Percentiles rank a stretch among this genome's conserved stretches.
These are phyloP conservation scores for Poa pratensis DNA, from an alignment of 176 grass and related monocot species.

Conservation along the genomic window DNA sequence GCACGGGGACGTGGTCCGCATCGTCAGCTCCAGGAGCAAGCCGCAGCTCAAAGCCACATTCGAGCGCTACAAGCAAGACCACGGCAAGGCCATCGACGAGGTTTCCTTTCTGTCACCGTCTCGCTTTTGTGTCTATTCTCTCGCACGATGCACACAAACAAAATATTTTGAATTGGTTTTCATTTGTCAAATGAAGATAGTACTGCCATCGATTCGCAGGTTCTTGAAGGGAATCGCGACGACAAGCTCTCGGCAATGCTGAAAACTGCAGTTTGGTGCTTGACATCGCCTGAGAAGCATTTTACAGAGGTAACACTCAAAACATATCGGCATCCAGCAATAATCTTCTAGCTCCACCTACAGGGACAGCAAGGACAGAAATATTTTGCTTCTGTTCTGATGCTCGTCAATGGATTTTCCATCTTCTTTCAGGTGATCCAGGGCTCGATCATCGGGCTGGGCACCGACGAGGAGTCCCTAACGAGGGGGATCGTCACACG, in stretches of 20 bases:
- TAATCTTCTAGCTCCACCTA: not conserved
- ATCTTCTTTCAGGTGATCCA: constrained; percentile 65
- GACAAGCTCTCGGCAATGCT: constrained; percentile 58
- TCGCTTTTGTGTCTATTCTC: not conserved
- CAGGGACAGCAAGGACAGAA: not conserved
- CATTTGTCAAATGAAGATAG: not conserved
- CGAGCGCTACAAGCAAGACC: constrained; percentile 55
- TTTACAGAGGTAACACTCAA: constrained; percentile 67
- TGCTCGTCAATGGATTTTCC: not conserved
- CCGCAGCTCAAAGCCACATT: constrained; percentile 70
- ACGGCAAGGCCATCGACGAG: constrained; percentile 73
- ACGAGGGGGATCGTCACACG: constrained; percentile 69
- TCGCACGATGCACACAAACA: not conserved
- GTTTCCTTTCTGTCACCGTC: constrained; percentile 4
- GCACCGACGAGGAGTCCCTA: constrained; percentile 76
- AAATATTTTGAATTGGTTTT: not conserved
- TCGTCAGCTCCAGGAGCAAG: constrained; percentile 76
- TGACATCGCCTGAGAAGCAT: constrained; percentile 79
- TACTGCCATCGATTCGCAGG: constrained; percentile 12
- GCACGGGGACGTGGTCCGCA: constrained; percentile 59
- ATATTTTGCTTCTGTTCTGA: not conserved
- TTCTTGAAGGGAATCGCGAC: constrained; percentile 36
- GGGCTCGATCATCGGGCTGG: constrained; percentile 68
- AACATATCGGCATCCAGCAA: not conserved
- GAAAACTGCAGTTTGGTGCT: constrained; percentile 73